phyloP scores from a whole-genome alignment of 2,329 filamentous ascomycete species.

The Aspergillus awamori region DNA sequence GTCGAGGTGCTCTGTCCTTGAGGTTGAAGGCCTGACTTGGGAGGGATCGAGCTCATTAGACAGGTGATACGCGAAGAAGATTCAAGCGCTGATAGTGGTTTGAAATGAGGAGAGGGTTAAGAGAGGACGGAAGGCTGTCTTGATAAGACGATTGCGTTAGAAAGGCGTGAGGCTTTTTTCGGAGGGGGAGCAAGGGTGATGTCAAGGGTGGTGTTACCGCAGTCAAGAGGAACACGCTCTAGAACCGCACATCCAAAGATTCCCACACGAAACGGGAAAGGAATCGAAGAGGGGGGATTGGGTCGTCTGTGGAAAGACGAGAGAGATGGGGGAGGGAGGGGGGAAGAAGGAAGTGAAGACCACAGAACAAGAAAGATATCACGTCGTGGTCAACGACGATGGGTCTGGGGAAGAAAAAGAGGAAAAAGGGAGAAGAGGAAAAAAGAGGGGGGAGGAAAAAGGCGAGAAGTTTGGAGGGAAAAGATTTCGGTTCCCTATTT shows the following conservation, averaged over 20 bases:
- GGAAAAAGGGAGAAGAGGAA: constrained; percentile 15
- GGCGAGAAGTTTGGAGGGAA: constrained; percentile 14
- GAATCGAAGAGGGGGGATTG: constrained; percentile 7
- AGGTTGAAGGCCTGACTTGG: constrained; percentile 53
- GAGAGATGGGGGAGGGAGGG: constrained; percentile 14
- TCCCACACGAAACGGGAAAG: constrained; percentile 17
- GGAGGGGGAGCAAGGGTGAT: constrained; percentile 15
- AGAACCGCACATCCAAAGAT: constrained; percentile 27
- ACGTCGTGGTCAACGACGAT: constrained; percentile 29
- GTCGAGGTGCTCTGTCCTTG: constrained; percentile 53
- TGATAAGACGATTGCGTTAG: constrained; percentile 6
- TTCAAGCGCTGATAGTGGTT: constrained; percentile 12
- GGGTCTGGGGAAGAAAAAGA: constrained; percentile 20
- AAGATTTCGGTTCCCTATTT: constrained; percentile 18
- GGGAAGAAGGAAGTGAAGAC: constrained; percentile 21
- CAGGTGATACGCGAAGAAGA: constrained; percentile 32
- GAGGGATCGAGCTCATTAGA: constrained; percentile 65
- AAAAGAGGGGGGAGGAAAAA: constrained; percentile 20
- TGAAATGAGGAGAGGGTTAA: neutral
- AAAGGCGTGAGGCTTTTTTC: constrained; percentile 1
- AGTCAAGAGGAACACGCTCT: constrained; percentile 23
- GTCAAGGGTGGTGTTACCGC: constrained; percentile 24
- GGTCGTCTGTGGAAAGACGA: constrained; percentile 6
- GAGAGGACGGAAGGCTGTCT: constrained; percentile 17
- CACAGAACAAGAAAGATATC: constrained; percentile 19